Evolutionary conservation across 2,329 filamentous ascomycete genomes (phyloP).

Genomic region (Orbilia javanica): DNA sequence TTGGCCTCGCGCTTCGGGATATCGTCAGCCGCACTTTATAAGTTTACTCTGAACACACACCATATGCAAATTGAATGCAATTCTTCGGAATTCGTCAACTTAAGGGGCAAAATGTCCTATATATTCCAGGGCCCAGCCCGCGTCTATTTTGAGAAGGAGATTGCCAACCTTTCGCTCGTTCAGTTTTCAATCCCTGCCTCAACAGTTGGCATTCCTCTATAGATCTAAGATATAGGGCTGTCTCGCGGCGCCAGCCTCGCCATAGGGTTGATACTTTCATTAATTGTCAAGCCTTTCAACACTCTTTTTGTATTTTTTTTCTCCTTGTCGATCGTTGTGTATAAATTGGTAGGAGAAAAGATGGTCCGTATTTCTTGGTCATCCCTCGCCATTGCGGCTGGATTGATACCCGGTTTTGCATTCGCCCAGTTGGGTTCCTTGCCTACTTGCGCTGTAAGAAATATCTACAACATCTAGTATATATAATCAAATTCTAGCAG

Average conservation of each 20-base stretch:
- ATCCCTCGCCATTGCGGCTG: background rate
- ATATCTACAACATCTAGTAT: background rate
- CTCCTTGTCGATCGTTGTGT: too few species aligned
- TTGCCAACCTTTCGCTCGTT: background rate
- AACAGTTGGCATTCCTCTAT: background rate
- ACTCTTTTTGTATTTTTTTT: too few species aligned
- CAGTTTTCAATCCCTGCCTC: background rate
- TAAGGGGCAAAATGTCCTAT: conserved; percentile 24
- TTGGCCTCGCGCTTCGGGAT: conserved; percentile 27
- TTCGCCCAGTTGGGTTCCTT: conserved; percentile 1
- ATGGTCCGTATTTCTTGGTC: background rate
- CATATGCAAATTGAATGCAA: background rate
- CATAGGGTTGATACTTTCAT: background rate
- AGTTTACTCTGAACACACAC: background rate
- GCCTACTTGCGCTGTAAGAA: conserved; percentile 37
- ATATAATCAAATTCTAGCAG: background rate
- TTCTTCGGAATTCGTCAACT: background rate
- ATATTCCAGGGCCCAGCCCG: conserved; percentile 7
- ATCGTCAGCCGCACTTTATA: conserved; percentile 18
- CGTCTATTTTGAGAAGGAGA: background rate
- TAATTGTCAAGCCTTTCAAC: background rate
- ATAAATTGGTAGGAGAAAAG: background rate
- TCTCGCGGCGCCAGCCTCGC: too few species aligned
- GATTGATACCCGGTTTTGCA: conserved; percentile 13
- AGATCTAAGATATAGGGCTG: too few species aligned